Conservation (phyloP, 345 rosid species). For the Kernera saxatilis region DNA sequence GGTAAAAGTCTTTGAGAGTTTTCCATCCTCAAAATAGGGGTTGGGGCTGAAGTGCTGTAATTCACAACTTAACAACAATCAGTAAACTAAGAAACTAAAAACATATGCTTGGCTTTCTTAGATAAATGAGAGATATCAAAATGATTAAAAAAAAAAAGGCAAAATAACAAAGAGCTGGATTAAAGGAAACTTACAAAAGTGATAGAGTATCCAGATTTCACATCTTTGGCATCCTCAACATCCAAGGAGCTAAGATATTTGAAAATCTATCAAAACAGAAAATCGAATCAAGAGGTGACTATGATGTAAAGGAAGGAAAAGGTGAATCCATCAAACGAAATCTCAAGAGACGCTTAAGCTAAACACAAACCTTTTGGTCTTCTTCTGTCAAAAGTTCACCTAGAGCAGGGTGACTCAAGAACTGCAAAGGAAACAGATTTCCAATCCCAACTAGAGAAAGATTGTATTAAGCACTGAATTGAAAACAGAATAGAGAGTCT, state of each 20-base stretch:
- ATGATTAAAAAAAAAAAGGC: not conserved
- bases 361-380: slow-evolving; percentile 77
- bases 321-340: not conserved
- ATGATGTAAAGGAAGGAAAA: not conserved
- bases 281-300: not conserved
- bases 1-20: slow-evolving; percentile 73
- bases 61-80: not conserved
- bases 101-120: not conserved
- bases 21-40: slow-evolving; percentile 77
- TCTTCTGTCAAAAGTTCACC: slow-evolving; percentile 72
- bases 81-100: not conserved
- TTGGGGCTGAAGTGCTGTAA: slow-evolving; percentile 65
- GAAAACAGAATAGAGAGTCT: slow-evolving; percentile 1
- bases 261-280: slow-evolving; percentile 48
- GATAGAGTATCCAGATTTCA: slow-evolving; percentile 87
- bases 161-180: not conserved
- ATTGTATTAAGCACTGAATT: not conserved
- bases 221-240: slow-evolving; percentile 91
- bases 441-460: not conserved
- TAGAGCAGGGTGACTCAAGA: slow-evolving; percentile 86
- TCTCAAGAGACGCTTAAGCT: not conserved
- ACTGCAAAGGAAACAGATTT: slow-evolving; percentile 37
- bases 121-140: not conserved
- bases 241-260: slow-evolving; percentile 68
- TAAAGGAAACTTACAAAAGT: slow-evolving; percentile 60